Evolutionary conservation across 164 flowering plant genomes (phyloP).

Genomic region (Nymphaea colorata): DNA sequence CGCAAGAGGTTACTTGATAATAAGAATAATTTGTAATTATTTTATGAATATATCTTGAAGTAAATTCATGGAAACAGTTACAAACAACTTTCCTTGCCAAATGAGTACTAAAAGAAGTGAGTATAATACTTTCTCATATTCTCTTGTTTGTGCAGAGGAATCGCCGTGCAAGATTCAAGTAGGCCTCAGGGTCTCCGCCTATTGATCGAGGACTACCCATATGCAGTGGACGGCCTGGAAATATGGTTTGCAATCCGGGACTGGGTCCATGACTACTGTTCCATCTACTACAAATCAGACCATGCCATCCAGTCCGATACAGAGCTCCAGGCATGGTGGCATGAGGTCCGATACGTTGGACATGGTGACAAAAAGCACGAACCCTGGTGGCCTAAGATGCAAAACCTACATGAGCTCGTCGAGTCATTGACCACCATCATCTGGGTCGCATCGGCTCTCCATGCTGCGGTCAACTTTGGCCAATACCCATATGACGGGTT

Average conservation of each 20-base stretch:
- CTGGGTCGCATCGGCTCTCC: conserved; percentile 87
- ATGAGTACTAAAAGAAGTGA: too few species aligned
- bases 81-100: too few species aligned
- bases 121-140: too few species aligned
- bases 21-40: neutral
- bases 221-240: conserved; percentile 76
- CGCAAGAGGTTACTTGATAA: neutral
- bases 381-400: conserved; percentile 75
- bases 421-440: conserved; percentile 56
- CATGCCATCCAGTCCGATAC: conserved; percentile 30
- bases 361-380: conserved; percentile 72
- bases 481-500: conserved; percentile 81
- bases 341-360: conserved; percentile 51
- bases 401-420: conserved; percentile 35
- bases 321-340: conserved; percentile 87
- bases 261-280: conserved; percentile 70
- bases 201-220: conserved; percentile 74
- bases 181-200: conserved; percentile 52
- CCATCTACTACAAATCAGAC: conserved; percentile 49
- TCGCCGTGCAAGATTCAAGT: conserved; percentile 50
- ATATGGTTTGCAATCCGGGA: conserved; percentile 72
- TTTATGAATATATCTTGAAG: neutral
- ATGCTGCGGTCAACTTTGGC: conserved; percentile 88
- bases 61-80: too few species aligned
- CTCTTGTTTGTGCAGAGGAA: conserved; percentile 32